Evolutionary conservation across 768 basidiomycete genomes (phyloP), one percentile per base, ranked within the genome.

Genomic region (Leccinum sublutescens): DNA sequence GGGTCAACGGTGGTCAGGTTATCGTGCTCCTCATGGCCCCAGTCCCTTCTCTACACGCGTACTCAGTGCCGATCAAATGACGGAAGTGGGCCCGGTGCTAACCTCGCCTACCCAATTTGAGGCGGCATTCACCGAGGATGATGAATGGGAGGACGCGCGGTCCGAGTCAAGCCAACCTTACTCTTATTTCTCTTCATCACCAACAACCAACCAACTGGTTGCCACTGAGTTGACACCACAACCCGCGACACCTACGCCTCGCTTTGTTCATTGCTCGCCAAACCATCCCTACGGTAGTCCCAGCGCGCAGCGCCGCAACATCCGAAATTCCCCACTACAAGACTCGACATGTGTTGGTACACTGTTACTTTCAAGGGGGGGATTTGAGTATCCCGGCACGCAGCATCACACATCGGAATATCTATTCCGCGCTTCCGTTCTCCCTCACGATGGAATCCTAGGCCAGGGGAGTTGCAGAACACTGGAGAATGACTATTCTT

Each of bases 1-100:
- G 73, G 73, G 73, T 58, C 69, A 71, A 55, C 67, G 71, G 33
- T 72, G 71, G 71, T 55, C 65, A 31, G 55, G 61, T 15, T 60
- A 67, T 56, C 64, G 60, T 61, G 45, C 43, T 56, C 65, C 71
- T 52, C 61, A 53, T 36, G 67, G 71, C 15, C 68, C 71, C 31
- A 73, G 71, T 36, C 49, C 62, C 21, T 72, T 70, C 52, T 68
- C 62, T 33, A 66, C 57, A 3, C 66, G 63, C 53, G 29, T 61
- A 57, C 62, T 71, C 56, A 57, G 40, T 38, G 58, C 50, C 58
- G 58, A 62, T 56, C 61, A 27, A 33, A 71, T 68, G 66, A 51
- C 60, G 7, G 62, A 72, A 62, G 49, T 70, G 50, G 62, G 58
- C 11, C 62, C 64, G 21, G 55, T 33, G 40, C 29, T 59, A 43